phyloP scores from a whole-genome alignment of 2,329 filamentous ascomycete species.

The Stagonosporopsis rhizophila region DNA sequence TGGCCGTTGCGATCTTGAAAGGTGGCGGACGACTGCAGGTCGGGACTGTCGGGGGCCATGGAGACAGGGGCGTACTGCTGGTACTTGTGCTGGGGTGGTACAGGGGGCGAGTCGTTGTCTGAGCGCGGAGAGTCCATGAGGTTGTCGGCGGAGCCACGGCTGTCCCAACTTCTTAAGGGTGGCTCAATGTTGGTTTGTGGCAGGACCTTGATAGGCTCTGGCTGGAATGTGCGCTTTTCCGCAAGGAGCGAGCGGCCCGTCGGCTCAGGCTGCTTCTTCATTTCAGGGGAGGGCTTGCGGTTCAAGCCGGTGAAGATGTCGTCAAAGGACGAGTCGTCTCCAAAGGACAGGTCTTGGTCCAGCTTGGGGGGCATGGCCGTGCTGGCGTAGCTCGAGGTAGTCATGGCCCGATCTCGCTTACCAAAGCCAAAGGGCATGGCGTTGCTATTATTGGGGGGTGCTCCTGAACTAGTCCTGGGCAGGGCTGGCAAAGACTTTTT shows the following conservation, averaged over 20 bases:
- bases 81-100: constrained; percentile 45
- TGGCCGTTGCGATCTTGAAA: constrained; percentile 34
- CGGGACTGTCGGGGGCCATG: constrained; percentile 44
- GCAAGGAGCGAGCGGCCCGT: constrained; percentile 44
- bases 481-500: constrained; percentile 41
- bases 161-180: constrained; percentile 61
- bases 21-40: constrained; percentile 30
- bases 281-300: constrained; percentile 41
- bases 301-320: constrained; percentile 57
- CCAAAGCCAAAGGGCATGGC: constrained; percentile 22
- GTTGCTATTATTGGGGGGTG: constrained; percentile 28
- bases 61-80: constrained; percentile 39
- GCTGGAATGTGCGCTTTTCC: constrained; percentile 46
- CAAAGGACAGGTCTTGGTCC: constrained; percentile 49
- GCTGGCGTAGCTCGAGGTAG: constrained; percentile 58
- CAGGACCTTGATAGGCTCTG: constrained; percentile 55
- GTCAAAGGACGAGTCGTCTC: constrained; percentile 51
- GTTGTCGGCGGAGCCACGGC: constrained; percentile 59
- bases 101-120: constrained; percentile 43
- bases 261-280: constrained; percentile 24
- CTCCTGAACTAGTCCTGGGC: constrained; percentile 33
- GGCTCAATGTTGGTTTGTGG: constrained; percentile 54
- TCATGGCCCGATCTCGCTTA: constrained; percentile 51
- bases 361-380: constrained; percentile 61
- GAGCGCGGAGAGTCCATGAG: constrained; percentile 54